A percentile compares a stretch with the other conserved stretches of the same genome.
Conservation (phyloP, 2,329 filamentous ascomycete genomes). For the Sclerotinia trifoliorum region DNA sequence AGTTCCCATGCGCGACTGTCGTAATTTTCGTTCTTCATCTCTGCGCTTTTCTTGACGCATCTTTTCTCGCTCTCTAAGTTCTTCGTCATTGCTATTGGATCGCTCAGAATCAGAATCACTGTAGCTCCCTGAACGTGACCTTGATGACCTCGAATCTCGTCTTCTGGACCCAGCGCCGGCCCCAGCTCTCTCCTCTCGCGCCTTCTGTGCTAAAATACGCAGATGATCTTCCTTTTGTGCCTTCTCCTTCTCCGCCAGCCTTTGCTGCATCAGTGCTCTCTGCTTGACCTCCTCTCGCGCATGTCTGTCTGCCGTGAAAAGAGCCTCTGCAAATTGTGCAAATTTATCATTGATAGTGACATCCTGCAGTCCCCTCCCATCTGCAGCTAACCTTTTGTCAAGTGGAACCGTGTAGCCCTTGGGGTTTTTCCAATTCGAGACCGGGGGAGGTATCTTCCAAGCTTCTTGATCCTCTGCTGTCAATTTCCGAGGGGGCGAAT, state of each 20-base stretch:
- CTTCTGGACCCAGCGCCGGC: conserved; percentile 47
- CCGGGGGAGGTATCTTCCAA: conserved; percentile 86
- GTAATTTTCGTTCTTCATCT: conserved; percentile 84
- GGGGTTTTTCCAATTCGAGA: conserved; percentile 99
- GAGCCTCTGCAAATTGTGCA: conserved; percentile 88
- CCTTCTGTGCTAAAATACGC: conserved; percentile 83
- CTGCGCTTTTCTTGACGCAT: conserved; percentile 73
- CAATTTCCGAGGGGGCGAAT: conserved; percentile 89
- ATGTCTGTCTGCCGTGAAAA: conserved; percentile 92
- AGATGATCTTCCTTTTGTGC: conserved; percentile 89
- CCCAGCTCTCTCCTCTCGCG: conserved; percentile 73
- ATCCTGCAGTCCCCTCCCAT: conserved; percentile 88
- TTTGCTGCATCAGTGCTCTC: conserved; percentile 90
- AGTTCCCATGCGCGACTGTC: conserved; percentile 92
- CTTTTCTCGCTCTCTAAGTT: conserved; percentile 71
- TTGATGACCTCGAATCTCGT: conserved; percentile 40
- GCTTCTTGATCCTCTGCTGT: conserved; percentile 96
- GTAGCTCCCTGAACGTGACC: conserved; percentile 50
- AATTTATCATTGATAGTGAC: conserved; percentile 98
- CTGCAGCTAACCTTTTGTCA: conserved; percentile 92
- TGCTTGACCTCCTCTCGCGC: conserved; percentile 94
- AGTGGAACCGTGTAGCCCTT: conserved; percentile 96
- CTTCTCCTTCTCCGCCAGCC: conserved; percentile 95
- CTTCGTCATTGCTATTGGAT: conserved; percentile 55
- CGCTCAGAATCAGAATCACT: conserved; percentile 50